phyloP scores from a whole-genome alignment of 345 rosid genomes.

The Viola odorata region DNA sequence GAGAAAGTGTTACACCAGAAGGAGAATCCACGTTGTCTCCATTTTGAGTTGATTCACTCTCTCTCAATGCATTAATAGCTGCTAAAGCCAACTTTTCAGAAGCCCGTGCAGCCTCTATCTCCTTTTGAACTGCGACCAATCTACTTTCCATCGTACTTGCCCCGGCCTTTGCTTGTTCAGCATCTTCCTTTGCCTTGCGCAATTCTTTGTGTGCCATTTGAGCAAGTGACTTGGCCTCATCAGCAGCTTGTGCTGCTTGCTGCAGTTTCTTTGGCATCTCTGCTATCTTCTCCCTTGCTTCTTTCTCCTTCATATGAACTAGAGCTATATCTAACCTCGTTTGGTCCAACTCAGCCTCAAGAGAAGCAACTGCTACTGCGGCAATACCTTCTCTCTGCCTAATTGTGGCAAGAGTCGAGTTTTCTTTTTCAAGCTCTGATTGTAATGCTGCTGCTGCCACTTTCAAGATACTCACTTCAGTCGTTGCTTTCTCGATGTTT shows the following conservation, averaged over 20 bases:
- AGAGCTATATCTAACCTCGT: conserved; percentile 51
- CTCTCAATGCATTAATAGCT: conserved; percentile 81
- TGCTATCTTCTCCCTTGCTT: conserved; percentile 50
- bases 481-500: conserved; percentile 67
- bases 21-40: conserved; percentile 35
- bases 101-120: conserved; percentile 80
- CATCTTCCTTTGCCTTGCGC: conserved; percentile 64
- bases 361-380: conserved; percentile 61
- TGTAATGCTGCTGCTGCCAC: conserved; percentile 58
- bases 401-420: conserved; percentile 45
- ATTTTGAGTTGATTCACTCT: conserved; percentile 55
- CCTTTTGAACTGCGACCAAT: conserved; percentile 67
- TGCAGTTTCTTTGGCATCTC: conserved; percentile 73
- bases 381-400: conserved; percentile 88
- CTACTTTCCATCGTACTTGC: conserved; percentile 66
- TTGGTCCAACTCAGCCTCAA: conserved; percentile 68
- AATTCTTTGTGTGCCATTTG: conserved; percentile 68
- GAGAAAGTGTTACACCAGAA: conserved; percentile 56
- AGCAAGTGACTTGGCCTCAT: conserved; percentile 66
- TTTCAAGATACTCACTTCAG: conserved; percentile 66
- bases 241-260: conserved; percentile 68
- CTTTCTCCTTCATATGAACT: conserved; percentile 58
- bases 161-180: conserved; percentile 76
- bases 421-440: conserved; percentile 64
- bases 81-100: conserved; percentile 80